Evolutionary conservation across 169 alveolate genomes (phyloP), one percentile per base, ranked within the genome.

Genomic region (Theileria luwenshuni): DNA sequence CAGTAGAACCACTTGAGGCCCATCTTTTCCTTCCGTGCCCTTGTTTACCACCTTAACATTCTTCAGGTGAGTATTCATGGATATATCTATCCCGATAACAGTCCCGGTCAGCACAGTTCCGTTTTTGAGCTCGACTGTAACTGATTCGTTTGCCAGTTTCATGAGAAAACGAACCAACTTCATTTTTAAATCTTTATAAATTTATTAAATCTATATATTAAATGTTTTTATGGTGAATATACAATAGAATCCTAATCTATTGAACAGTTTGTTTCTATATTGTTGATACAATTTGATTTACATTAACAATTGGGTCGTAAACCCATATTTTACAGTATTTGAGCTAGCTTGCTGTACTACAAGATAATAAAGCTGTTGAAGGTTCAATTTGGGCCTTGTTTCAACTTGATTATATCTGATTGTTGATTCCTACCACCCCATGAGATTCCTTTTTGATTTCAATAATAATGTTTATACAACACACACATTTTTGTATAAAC

Each of bases 21-120:
- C 88, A 25, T 60, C 72, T 38, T 63, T 81, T 13, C 54, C 72
- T 35, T 96, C 98, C 62, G 96, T 83, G n/a, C 93, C 85, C 83
- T 96, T 97, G 69, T 94, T 86, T n/a, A 97, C 97, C 85, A 98
- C 85, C 87, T 95, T 96, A 30, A 96, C 99, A 74, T 95, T 96
- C 86, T 97, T 96, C 85, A 98, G 85, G 83, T 98, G 99, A 27
- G 99, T 98, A 89, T 98, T 98, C 99, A 98, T 98, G 63, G 98
- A 93, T 15, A 98, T 93, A 76, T 98, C 99, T 12, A 98, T 99
- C 43, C 98, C 99, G 52, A 94, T 91, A 25, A 97, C 92, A 2
- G 98, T 94, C 7, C 99, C 99, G 21, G 93, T 96, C 38, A 97
- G 90, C 47, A 96, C 95, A 0, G 99, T 96, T 17, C 99, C 99